Conservation (phyloP, 495 filamentous ascomycete species). For the Filosporella fistucella region DNA sequence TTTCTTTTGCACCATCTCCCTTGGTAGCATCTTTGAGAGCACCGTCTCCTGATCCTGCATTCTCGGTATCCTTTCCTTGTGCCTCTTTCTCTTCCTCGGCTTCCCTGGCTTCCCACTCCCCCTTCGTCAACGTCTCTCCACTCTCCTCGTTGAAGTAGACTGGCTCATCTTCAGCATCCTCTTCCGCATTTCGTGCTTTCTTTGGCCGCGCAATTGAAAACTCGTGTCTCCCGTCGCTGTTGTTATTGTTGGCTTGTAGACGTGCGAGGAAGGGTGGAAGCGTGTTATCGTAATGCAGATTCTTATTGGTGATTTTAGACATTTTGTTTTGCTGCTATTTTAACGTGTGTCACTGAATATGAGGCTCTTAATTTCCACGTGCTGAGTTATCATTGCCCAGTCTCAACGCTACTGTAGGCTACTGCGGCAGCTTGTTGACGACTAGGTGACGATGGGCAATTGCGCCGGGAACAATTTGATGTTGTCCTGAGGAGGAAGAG, state of each 20-base stretch:
- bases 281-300: constrained; percentile 42
- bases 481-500: too few species aligned
- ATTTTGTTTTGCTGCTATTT: constrained; percentile 5
- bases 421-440: too few species aligned
- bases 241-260: constrained; percentile 37
- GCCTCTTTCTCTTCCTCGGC: not conserved
- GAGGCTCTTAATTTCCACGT: not conserved
- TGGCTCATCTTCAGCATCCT: constrained; percentile 30
- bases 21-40: not conserved
- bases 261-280: constrained; percentile 52
- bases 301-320: constrained; percentile 46
- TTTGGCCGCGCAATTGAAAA: constrained; percentile 23
- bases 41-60: constrained; percentile 11
- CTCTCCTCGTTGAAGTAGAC: constrained; percentile 33
- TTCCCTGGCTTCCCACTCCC: constrained; percentile 25
- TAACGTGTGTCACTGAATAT: not conserved
- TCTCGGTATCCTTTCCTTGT: constrained; percentile 9
- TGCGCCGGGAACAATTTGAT: too few species aligned
- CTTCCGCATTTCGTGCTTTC: constrained; percentile 21
- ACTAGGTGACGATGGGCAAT: too few species aligned
- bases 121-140: constrained; percentile 33
- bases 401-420: too few species aligned
- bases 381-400: constrained; percentile 5
- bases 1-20: constrained; percentile 23
- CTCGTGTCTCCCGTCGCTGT: constrained; percentile 25